Base-by-base conservation (phyloP, 257 asterid genomes). In the Galeopsis tetrahit region DNA sequence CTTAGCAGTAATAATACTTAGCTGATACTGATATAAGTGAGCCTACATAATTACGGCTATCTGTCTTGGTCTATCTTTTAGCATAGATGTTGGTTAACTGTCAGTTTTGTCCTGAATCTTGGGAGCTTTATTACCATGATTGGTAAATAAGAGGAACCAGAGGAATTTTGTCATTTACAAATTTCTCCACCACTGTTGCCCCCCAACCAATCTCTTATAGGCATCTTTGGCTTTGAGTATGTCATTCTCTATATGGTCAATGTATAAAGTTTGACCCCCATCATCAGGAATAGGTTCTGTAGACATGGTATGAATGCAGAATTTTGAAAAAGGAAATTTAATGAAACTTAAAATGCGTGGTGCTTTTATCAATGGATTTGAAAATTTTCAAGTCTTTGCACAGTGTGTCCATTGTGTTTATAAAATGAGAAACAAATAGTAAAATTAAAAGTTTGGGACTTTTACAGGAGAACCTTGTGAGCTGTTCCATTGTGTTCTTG, bases 401-500 rank as follows among this genome's bases (percentile, higher is more conserved):
- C n/a, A 21, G 28, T 21, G 28, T 21, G 28, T 21, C 69, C 44
- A 3, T 62, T 77, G 40, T 28, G 49, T 51, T 35, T 59, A 43
- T 68, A 59, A 9, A 21, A 11, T 52, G 74, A 58, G 67, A 68
- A 48, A 56, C 31, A 57, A 59, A 39, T 75, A 52, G 61, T 48
- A 34, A 49, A 64, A 42, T 64, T 44, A 17, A 17, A 17, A 31
- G 32, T 49, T 70, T 68, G 75, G 64, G 39, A 53, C 65, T 76
- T 55, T 70, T 77, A 72, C 96, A 95, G 99, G 99, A 49, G 98
- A 92, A 86, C 90, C 91, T 66, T 88, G 97, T 71, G 99, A 90
- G 81, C 68, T 83, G 71, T 95, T 90, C 83, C 99, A 95, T 82
- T 95, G 99, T 78, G 89, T 95, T 79, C 98, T 95, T 80, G 96